These are phyloP conservation scores for Penicillium manginii DNA, from an alignment of 495 filamentous ascomycete species.

Conservation along the genomic window DNA sequence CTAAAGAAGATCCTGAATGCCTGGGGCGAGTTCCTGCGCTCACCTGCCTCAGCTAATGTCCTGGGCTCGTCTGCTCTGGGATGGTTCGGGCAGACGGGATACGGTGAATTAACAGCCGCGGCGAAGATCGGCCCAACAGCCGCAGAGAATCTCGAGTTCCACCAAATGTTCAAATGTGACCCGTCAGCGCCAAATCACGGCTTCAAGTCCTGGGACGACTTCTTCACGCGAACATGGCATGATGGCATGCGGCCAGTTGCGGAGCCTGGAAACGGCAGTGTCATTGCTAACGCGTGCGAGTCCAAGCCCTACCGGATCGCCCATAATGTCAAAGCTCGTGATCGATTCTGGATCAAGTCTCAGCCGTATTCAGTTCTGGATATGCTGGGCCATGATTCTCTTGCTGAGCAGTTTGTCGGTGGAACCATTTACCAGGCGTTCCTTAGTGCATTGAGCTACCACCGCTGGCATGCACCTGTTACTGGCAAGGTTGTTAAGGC, in stretches of 20 bases:
- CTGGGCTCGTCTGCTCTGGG: conserved; percentile 52
- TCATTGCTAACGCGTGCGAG: conserved; percentile 71
- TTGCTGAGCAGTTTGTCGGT: conserved; percentile 57
- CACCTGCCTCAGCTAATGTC: conserved; percentile 60
- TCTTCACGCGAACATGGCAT: conserved; percentile 68
- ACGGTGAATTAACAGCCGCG: conserved; percentile 37
- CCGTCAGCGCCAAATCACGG: conserved; percentile 50
- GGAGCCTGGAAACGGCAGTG: conserved; percentile 41
- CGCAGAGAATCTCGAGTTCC: conserved; percentile 48
- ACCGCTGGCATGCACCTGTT: conserved; percentile 72
- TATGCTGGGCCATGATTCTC: conserved; percentile 61
- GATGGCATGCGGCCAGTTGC: conserved; percentile 61
- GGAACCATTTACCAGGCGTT: conserved; percentile 72
- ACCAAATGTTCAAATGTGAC: conserved; percentile 50
- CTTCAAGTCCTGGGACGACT: conserved; percentile 72
- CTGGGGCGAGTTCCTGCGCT: conserved; percentile 65
- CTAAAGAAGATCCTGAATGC: conserved; percentile 70
- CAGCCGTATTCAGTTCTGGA: conserved; percentile 67
- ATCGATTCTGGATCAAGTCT: conserved; percentile 69
- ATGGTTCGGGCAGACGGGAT: conserved; percentile 62
- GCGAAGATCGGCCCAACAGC: conserved; percentile 54
- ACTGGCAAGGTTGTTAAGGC: conserved; percentile 59
- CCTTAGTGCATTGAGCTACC: conserved; percentile 65
- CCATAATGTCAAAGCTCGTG: conserved; percentile 29
- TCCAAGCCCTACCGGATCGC: conserved; percentile 46